phyloP scores from a whole-genome alignment of 2,329 filamentous ascomycete genomes.

The Microcyclospora tardicrescens region DNA sequence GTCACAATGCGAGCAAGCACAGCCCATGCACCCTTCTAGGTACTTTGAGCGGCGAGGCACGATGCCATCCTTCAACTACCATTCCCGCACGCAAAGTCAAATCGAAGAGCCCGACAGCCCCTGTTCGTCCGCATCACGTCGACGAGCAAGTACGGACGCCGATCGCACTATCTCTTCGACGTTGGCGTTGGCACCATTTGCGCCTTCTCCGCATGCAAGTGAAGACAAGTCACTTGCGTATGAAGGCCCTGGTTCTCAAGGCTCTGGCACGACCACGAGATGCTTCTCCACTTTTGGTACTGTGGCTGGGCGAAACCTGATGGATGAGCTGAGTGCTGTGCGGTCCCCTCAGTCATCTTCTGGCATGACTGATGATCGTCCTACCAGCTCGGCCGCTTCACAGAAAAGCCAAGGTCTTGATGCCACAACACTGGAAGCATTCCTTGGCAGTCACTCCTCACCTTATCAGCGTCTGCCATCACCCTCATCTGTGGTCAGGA shows the following conservation, averaged over 20 bases:
- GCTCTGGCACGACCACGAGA: slow-evolving; percentile 6
- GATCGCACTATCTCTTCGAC: too few relatives aligned
- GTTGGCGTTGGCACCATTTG: neutral
- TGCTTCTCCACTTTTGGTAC: slow-evolving; percentile 16
- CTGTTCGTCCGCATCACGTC: too few relatives aligned
- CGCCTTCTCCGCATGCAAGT: neutral
- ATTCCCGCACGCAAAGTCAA: too few relatives aligned
- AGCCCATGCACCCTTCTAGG: slow-evolving; percentile 4
- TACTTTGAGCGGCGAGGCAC: neutral
- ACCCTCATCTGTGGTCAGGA: neutral
- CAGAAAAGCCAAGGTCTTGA: neutral
- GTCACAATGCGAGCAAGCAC: slow-evolving; percentile 12
- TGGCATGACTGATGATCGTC: neutral
- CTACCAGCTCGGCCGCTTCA: too few relatives aligned
- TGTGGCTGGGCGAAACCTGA: slow-evolving; percentile 19
- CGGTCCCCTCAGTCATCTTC: slow-evolving; percentile 3
- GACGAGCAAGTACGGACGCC: too few relatives aligned
- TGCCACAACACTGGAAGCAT: neutral
- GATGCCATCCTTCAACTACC: too few relatives aligned
- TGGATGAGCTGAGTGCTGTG: slow-evolving; percentile 21
- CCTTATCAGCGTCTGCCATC: too few relatives aligned
- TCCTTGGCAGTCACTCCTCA: neutral
- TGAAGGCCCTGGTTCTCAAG: slow-evolving; percentile 2
- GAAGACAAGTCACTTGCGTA: neutral
- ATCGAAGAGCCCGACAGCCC: too few relatives aligned